A percentile compares a stretch with the other conserved stretches of the same genome.
Conservation (phyloP, 768 basidiomycete species). For the Agaricus bisporus region DNA sequence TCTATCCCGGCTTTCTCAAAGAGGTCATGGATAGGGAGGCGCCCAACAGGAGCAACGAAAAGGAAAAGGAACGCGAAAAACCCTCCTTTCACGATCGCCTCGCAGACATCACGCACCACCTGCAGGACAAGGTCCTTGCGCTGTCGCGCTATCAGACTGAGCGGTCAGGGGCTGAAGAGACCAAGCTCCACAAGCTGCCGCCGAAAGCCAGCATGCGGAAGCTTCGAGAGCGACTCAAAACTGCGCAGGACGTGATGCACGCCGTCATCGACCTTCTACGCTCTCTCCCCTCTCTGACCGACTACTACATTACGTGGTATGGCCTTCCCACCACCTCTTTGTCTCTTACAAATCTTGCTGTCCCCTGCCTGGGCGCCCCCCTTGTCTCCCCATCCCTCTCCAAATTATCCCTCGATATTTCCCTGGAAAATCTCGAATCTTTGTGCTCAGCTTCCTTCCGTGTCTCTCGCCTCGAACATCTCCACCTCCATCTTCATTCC, state of each 20-base stretch:
- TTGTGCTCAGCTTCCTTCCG: slow-evolving; percentile 25
- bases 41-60: not conserved
- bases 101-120: slow-evolving; percentile 3
- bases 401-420: slow-evolving; percentile 36
- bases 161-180: slow-evolving; percentile 18
- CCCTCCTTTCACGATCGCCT: slow-evolving; percentile 2
- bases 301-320: slow-evolving; percentile 46
- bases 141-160: not conserved
- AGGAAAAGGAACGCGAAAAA: not conserved
- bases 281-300: slow-evolving; percentile 37
- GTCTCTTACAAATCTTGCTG: slow-evolving; percentile 9
- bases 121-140: slow-evolving; percentile 3
- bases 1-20: slow-evolving; percentile 44
- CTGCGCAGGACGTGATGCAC: slow-evolving; percentile 30
- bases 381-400: slow-evolving; percentile 21
- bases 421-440: slow-evolving; percentile 33
- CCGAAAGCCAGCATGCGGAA: not conserved
- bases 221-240: slow-evolving; percentile 2
- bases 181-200: slow-evolving; percentile 25
- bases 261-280: slow-evolving; percentile 37
- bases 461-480: slow-evolving; percentile 30
- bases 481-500: slow-evolving; percentile 36
- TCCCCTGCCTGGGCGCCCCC: slow-evolving; percentile 4
- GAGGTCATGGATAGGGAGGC: slow-evolving; percentile 28
- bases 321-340: slow-evolving; percentile 25